Conservation (phyloP, 345 rosid genomes). For the Bruguiera sexangula region DNA sequence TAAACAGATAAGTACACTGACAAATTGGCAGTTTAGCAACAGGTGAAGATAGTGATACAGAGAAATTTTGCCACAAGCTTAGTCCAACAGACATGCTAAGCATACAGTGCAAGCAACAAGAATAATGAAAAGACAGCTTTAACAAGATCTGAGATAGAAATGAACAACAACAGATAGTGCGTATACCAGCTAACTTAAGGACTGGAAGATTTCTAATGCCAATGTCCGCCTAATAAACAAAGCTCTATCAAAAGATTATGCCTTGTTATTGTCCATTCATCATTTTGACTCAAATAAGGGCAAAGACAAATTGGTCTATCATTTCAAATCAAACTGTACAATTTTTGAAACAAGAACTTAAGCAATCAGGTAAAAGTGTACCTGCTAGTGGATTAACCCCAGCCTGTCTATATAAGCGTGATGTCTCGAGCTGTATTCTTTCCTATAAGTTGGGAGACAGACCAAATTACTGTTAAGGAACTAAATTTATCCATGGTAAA, state of each 20-base stretch:
- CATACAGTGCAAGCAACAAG: neutral
- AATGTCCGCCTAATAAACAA: too few relatives aligned
- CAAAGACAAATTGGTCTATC: too few relatives aligned
- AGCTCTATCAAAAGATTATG: too few relatives aligned
- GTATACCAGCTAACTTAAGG: too few relatives aligned
- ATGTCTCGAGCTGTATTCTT: conserved; percentile 94
- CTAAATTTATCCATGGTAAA: neutral
- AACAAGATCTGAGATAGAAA: neutral
- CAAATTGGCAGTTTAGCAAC: neutral
- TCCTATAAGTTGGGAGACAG: conserved; percentile 43
- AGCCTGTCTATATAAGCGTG: conserved; percentile 84
- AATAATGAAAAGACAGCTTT: neutral
- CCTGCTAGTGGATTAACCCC: conserved; percentile 99
- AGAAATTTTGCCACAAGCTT: too few relatives aligned
- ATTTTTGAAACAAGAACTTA: neutral
- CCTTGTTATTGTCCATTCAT: neutral
- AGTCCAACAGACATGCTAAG: neutral
- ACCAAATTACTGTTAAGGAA: conserved; percentile 1
- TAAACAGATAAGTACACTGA: conserved; percentile 1
- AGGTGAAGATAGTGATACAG: neutral
- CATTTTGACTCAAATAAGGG: too few relatives aligned
- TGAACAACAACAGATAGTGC: neutral
- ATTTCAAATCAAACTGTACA: too few relatives aligned
- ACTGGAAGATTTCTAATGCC: too few relatives aligned
- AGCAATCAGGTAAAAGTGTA: conserved; percentile 18